Percentiles rank a stretch among this genome's conserved stretches.
Evolutionary conservation across 441 rosid genomes (phyloP).

Genomic region (Viola pubescens): DNA sequence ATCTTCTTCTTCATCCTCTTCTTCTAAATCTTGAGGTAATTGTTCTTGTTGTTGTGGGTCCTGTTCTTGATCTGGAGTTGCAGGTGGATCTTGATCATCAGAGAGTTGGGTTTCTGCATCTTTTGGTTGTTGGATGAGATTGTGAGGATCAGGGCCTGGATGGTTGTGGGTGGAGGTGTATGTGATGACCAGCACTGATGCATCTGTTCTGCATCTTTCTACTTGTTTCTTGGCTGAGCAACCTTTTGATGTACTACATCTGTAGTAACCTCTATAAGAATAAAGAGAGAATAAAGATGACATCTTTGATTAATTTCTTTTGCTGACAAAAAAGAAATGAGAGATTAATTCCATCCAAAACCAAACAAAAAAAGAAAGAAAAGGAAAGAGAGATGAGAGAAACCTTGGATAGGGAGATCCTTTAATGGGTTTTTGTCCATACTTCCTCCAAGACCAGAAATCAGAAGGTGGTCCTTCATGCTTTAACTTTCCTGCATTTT

Average conservation of each 20-base stretch:
- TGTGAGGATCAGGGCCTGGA: conserved; percentile 36
- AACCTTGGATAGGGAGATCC: conserved; percentile 92
- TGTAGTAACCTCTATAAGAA: conserved; percentile 50
- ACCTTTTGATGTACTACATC: conserved; percentile 69
- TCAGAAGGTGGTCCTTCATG: conserved; percentile 66
- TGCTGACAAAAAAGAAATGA: neutral
- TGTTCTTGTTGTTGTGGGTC: conserved; percentile 4
- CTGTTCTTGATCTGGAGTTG: conserved; percentile 19
- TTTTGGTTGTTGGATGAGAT: conserved; percentile 13
- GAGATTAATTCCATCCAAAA: neutral
- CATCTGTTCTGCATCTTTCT: conserved; percentile 63
- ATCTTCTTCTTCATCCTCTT: conserved; percentile 15
- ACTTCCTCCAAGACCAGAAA: conserved; percentile 96
- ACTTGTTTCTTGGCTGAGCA: conserved; percentile 73
- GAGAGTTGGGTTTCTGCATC: conserved; percentile 13
- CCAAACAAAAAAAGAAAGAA: neutral
- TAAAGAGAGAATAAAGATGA: neutral
- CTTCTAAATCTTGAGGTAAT: neutral
- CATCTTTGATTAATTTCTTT: neutral
- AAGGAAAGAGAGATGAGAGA: neutral
- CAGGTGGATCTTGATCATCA: conserved; percentile 9
- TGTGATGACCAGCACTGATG: conserved; percentile 54
- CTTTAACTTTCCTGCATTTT: conserved; percentile 42
- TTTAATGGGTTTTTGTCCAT: conserved; percentile 95
- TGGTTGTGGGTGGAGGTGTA: conserved; percentile 61